phyloP scores from a whole-genome alignment of 108 stramenopile genomes.

The Cylindrotheca closterium region DNA sequence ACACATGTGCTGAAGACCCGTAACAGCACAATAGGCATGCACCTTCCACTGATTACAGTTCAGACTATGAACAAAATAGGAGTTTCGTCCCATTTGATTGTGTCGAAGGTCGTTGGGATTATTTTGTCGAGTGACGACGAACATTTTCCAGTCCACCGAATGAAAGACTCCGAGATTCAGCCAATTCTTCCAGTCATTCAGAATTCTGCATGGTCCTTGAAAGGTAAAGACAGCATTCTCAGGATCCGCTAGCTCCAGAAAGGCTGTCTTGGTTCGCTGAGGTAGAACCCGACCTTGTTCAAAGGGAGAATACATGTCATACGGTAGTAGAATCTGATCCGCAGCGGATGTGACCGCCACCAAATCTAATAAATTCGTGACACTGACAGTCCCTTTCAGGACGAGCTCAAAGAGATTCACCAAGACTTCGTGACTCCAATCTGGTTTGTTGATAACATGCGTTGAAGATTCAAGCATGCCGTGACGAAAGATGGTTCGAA shows the following conservation, averaged over 20 bases:
- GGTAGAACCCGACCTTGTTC: neutral
- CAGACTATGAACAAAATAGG: neutral
- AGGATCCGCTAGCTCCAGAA: neutral
- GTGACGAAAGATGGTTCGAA: neutral
- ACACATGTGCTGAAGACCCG: neutral
- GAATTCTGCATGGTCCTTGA: neutral
- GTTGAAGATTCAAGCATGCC: neutral
- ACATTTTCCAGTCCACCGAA: neutral
- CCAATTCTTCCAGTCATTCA: neutral
- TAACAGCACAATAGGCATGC: neutral
- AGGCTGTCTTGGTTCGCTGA: neutral
- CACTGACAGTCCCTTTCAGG: neutral
- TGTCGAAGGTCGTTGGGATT: neutral
- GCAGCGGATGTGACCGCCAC: neutral
- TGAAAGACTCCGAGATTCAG: neutral
- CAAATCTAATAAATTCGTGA: neutral
- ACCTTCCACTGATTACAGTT: neutral
- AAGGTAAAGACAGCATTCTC: neutral
- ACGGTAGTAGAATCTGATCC: neutral
- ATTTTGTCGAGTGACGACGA: neutral
- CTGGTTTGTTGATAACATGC: neutral
- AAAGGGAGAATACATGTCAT: neutral
- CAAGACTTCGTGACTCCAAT: neutral
- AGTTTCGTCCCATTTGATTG: neutral
- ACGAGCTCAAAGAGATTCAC: neutral